Evolutionary conservation across 2,329 filamentous ascomycete genomes (phyloP).

Genomic region (Exophiala xenobiotica): DNA sequence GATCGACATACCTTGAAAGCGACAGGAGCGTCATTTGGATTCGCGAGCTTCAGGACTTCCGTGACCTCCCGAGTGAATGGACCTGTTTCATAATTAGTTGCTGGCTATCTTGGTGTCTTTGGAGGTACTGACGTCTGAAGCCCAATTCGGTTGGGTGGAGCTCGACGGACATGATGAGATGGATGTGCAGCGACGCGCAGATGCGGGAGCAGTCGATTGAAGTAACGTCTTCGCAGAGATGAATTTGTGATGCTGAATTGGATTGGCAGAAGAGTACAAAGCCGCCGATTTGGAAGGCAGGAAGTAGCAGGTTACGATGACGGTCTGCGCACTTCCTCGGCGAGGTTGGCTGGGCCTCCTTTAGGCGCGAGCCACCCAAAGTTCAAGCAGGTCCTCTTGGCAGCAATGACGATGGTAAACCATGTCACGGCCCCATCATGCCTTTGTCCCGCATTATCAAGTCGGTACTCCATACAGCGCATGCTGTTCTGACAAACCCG

Average conservation of each 20-base stretch:
- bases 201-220: background rate
- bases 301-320: background rate
- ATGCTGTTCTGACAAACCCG: too few relatives aligned
- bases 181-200: slow-evolving; percentile 8
- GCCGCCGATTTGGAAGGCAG: slow-evolving; percentile 18
- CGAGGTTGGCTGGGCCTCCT: too few relatives aligned
- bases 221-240: background rate
- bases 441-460: too few relatives aligned
- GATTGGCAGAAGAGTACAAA: slow-evolving; percentile 28
- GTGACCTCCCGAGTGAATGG: slow-evolving; percentile 65
- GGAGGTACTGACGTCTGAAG: slow-evolving; percentile 70
- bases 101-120: slow-evolving; percentile 11
- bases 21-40: slow-evolving; percentile 57
- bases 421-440: too few relatives aligned
- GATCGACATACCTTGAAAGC: slow-evolving; percentile 57
- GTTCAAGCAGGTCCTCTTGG: too few relatives aligned
- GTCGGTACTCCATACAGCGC: too few relatives aligned
- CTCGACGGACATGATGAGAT: slow-evolving; percentile 80
- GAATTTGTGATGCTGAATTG: slow-evolving; percentile 12
- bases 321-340: too few relatives aligned
- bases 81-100: slow-evolving; percentile 43
- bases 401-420: too few relatives aligned
- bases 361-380: too few relatives aligned
- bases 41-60: slow-evolving; percentile 59
- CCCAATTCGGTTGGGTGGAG: slow-evolving; percentile 87